Evolutionary conservation across 1,284 basidiomycete genomes (phyloP), one percentile per base, ranked within the genome.

Genomic region (Sanghuangporus weigelae): DNA sequence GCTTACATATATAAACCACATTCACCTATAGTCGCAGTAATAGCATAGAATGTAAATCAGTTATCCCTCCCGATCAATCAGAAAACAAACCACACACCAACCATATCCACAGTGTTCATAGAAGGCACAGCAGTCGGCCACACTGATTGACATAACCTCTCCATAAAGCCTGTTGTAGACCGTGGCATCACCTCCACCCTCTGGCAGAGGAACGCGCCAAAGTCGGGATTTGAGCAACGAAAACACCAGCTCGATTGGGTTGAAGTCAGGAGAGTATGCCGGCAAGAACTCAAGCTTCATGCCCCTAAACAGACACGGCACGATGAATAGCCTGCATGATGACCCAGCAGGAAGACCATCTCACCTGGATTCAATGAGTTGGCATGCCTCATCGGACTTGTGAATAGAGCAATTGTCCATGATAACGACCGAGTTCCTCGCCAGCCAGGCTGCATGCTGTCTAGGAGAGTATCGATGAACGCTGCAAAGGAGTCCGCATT

Each of bases 261-360:
- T 69, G 57, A 63, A 69, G 50, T 69, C 68, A 12, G 68, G 68
- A 8, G 68, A 68, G 40, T 68, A 68, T 7, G 67, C 55, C 3
- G 65, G 67, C 12, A 68, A 58, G 31, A 53, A 69, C n/a, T 62
- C 63, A 23, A 63, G 35, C n/a, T 56, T 26, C 57, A 68, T 63
- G 7, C 68, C 64, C 31, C 65, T 66, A 42, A 7, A 42, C 40
- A 42, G 40, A 42, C 7, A 8, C n/a, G 40, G 11, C n/a, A 42
- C 7, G 40, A 42, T 42, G 40, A 42, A 42, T 26, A 42, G 40
- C 40, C 40, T 42, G 40, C 40, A 42, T 42, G 4, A 5, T 42
- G 40, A 42, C 4, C 40, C 16, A 16, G 40, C 40, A 42, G 40
- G 4, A 11, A 42, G 40, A 42, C 10, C 4, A 4, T 42, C 40